Percentiles rank a stretch among this genome's conserved stretches.
Conservation (phyloP, 108 stramenopile species). For the Seminavis robusta region DNA sequence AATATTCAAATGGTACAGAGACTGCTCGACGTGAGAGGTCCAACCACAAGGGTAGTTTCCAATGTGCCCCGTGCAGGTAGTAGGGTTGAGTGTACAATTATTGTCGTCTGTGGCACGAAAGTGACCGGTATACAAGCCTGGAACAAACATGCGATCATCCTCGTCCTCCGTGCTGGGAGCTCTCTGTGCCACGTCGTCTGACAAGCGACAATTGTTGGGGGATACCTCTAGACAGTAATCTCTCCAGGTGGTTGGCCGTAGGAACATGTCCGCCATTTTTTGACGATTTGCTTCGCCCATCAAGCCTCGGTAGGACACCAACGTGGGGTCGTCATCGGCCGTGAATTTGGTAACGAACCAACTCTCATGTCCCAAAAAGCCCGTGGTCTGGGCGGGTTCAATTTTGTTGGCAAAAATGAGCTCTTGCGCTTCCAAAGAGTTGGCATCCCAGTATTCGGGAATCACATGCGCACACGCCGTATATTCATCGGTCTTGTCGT, state of each 20-base stretch:
- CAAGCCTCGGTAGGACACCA: conserved; percentile 31
- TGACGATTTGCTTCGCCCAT: conserved; percentile 19
- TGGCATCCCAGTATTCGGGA: conserved; percentile 20
- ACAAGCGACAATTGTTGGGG: not conserved
- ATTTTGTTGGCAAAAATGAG: too few species aligned
- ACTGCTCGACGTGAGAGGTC: not conserved
- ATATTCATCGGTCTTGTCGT: conserved; percentile 8
- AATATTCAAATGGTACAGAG: conserved; percentile 9
- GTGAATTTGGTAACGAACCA: conserved; percentile 33
- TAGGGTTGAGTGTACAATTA: conserved; percentile 16
- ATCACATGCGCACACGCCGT: conserved; percentile 27
- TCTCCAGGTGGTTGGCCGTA: conserved; percentile 18
- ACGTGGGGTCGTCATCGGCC: conserved; percentile 14
- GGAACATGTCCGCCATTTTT: conserved; percentile 15
- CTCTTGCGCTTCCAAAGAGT: too few species aligned
- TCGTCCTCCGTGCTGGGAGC: conserved; percentile 2
- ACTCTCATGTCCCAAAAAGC: conserved; percentile 24
- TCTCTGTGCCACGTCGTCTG: conserved; percentile 9
- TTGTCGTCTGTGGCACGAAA: conserved; percentile 36
- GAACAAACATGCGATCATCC: conserved; percentile 10
- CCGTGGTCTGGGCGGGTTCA: too few species aligned
- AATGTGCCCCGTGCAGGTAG: conserved; percentile 31
- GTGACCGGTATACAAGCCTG: conserved; percentile 27
- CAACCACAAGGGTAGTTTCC: conserved; percentile 17
- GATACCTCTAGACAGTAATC: conserved; percentile 18